phyloP scores from a whole-genome alignment of 805 yeast species.

The Helenozyma baotianmanensis region DNA sequence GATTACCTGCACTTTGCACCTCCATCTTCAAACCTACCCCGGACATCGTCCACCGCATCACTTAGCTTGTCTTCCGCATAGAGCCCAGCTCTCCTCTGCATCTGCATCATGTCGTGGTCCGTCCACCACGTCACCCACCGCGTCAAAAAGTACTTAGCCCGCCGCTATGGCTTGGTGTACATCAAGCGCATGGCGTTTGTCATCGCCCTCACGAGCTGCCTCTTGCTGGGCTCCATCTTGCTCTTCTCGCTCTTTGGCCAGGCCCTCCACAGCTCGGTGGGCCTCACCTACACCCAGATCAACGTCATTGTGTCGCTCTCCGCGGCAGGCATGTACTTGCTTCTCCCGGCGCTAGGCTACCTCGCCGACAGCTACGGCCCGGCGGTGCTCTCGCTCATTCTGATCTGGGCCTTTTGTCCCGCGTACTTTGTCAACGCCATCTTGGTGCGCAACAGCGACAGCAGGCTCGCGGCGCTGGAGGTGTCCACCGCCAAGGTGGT shows the following conservation, averaged over 20 bases:
- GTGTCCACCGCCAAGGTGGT: slow-evolving; percentile 35
- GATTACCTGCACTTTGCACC: too few species aligned
- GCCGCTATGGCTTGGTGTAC: slow-evolving; percentile 36
- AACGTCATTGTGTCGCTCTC: slow-evolving; percentile 73
- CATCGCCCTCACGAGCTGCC: slow-evolving; percentile 58
- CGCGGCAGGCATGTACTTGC: slow-evolving; percentile 77
- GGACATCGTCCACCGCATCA: too few species aligned
- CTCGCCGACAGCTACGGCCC: slow-evolving; percentile 86
- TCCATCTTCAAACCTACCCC: too few species aligned
- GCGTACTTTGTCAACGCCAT: slow-evolving; percentile 49
- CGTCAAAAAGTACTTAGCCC: slow-evolving; percentile 40
- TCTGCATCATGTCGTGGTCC: slow-evolving; percentile 8
- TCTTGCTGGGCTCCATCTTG: slow-evolving; percentile 77
- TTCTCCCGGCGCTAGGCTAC: slow-evolving; percentile 78
- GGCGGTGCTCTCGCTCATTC: slow-evolving; percentile 57
- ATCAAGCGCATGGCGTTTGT: slow-evolving; percentile 50
- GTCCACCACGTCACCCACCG: slow-evolving; percentile 34
- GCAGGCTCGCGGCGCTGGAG: slow-evolving; percentile 3
- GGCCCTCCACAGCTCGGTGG: slow-evolving; percentile 53
- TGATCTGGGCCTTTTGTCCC: slow-evolving; percentile 60
- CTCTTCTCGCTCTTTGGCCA: slow-evolving; percentile 78
- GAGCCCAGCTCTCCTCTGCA: too few species aligned
- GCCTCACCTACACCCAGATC: slow-evolving; percentile 57
- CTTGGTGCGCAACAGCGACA: slow-evolving; percentile 12
- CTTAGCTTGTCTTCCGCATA: too few species aligned